Evolutionary conservation across 1,284 basidiomycete species (phyloP), one percentile per base, ranked within the genome.

Genomic region (Ustilago loliicola): DNA sequence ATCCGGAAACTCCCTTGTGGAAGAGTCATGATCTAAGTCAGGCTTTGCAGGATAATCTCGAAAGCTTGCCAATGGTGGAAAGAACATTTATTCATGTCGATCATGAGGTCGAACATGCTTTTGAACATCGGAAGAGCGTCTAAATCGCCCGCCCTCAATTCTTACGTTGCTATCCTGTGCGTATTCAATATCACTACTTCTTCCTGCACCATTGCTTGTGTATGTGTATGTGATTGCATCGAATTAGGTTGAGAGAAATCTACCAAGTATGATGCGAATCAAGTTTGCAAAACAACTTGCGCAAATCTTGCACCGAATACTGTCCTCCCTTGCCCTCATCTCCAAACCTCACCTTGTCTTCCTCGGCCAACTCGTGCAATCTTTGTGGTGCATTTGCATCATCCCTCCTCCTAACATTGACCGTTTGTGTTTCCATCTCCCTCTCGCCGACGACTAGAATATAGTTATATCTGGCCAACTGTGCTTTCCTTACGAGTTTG

Each of bases 1-100:
- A 92, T 77, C 93, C 92, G 4, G 91, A 92, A 70, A 97, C 95
- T 48, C 94, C 95, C 0, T 88, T 98, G 1, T 94, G 93, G 92
- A 91, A 93, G 84, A 93, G 95, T 19, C 96, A 98, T 87, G 96
- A 98, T 86, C 87, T 97, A 68, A 92, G 93, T 61, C 96, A 98
- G 87, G 91, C 93, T 61, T 88, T 98, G 29, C 96, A 98, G 86
- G 95, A 98, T 87, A 94, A 94, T 88, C 91, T 99, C 57, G 96
- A 99, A 86, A 90, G 91, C 23, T 88, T 99, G 47, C 95, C 95
- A 0, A 92, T 93, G 78, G 95, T 98, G 60, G 95, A 94, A 61
- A 50, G 82, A 34, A 72, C 83, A 13, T 79, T 83, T 40, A 77
- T 83, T 25, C 82, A 83, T 45, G 77, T 80, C 9, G 82, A 83